phyloP scores from a whole-genome alignment of 2,329 filamentous ascomycete genomes.

The Tolypocladium capitatum region DNA sequence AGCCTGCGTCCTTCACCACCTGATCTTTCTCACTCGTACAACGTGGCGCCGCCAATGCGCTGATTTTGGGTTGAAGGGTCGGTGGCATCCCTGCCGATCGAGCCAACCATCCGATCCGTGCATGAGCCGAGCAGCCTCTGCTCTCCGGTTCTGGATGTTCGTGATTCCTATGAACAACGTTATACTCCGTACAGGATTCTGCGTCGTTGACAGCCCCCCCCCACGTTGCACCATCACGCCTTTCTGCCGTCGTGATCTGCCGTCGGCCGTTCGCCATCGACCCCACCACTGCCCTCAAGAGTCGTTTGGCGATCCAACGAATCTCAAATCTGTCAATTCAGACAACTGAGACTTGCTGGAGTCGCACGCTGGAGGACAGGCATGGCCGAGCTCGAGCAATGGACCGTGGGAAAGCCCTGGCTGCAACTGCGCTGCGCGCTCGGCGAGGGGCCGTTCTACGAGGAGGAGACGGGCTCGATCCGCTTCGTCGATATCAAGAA shows the following conservation, averaged over 20 bases:
- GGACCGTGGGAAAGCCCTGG: slow-evolving; percentile 39
- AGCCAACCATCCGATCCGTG: background rate
- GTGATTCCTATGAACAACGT: background rate
- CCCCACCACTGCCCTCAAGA: background rate
- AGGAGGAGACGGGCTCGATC: slow-evolving; percentile 48
- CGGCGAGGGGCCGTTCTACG: slow-evolving; percentile 65
- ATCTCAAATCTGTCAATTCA: background rate
- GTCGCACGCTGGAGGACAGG: background rate
- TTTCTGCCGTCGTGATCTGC: background rate
- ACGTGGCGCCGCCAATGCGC: background rate
- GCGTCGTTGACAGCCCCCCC: background rate
- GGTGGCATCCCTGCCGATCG: background rate
- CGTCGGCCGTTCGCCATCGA: background rate
- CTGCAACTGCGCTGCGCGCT: slow-evolving; percentile 51
- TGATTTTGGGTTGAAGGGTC: background rate
- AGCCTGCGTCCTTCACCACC: background rate
- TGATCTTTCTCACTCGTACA: background rate
- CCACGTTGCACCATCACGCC: background rate
- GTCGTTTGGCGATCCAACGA: background rate
- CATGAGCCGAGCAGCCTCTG: background rate
- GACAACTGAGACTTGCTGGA: background rate
- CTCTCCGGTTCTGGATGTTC: background rate
- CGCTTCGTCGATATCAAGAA: slow-evolving; percentile 78
- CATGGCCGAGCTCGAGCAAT: slow-evolving; percentile 21
- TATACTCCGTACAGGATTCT: background rate